Conservation (phyloP, 163 green algal species). For the Prototheca cutis region DNA sequence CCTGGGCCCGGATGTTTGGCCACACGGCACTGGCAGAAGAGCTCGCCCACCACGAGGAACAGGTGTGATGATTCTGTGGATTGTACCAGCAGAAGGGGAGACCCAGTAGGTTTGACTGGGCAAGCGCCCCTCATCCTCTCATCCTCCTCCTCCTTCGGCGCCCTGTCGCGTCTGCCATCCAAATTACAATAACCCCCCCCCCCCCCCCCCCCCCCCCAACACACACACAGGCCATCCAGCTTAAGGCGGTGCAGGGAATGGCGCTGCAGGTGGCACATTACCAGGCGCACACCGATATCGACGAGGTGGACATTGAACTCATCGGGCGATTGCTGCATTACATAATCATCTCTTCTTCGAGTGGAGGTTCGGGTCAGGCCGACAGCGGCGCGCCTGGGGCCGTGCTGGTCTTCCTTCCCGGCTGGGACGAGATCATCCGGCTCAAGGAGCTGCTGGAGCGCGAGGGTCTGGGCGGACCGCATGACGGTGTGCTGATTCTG, state of each 20-base stretch:
- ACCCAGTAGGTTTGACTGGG: too few species aligned
- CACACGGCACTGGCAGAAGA: constrained; percentile 10
- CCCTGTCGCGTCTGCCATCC: too few species aligned
- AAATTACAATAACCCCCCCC: too few species aligned
- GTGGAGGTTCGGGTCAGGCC: too few species aligned
- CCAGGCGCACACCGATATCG: constrained; percentile 48
- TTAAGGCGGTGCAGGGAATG: too few species aligned
- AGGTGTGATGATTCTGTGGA: too few species aligned
- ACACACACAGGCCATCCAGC: too few species aligned
- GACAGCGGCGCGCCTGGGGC: constrained; percentile 37
- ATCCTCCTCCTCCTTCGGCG: too few species aligned
- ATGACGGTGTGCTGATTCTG: constrained; percentile 40
- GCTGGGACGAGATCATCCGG: constrained; percentile 76
- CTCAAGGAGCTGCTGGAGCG: constrained; percentile 53
- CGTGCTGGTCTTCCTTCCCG: constrained; percentile 78
- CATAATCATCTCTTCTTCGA: too few species aligned
- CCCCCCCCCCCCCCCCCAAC: too few species aligned
- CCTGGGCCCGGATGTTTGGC: constrained; percentile 56
- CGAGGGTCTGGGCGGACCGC: background rate
- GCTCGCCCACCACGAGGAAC: constrained; percentile 9
- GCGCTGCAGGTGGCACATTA: constrained; percentile 47
- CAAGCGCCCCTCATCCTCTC: too few species aligned
- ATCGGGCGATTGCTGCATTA: constrained; percentile 49
- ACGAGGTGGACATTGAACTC: constrained; percentile 66
- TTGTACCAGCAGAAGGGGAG: too few species aligned